Base-by-base conservation (phyloP, 768 basidiomycete genomes). In the Hygrophorus russula region DNA sequence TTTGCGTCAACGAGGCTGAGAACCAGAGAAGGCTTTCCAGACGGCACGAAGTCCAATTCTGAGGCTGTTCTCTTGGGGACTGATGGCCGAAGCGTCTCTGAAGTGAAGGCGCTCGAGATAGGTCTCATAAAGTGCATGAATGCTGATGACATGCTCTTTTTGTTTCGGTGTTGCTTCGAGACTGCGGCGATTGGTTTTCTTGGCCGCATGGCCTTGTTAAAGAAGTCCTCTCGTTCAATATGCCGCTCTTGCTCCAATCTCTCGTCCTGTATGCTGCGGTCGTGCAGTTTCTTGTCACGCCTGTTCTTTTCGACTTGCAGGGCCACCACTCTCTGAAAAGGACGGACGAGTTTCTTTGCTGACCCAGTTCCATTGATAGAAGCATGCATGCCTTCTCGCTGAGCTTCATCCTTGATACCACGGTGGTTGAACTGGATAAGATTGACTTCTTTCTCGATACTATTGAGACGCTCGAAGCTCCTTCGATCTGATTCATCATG, bases 101-200 rank as follows among this genome's bases (percentile, higher is more conserved):
- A 74, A 14, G 78, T 78, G 54, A 90, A 90, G 1, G 88, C 88
- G 47, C 78, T 88, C 12, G 88, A 91, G 41, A 89, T 79, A 1
- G 87, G 88, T n/a, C 87, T 74, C 80, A 89, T 89, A 63, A 89
- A 70, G 52, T 78, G 82, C 62, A 89, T 72, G 59, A 90, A 82
- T 4, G 83, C 81, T 0, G 80, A 68, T 14, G 74, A 88, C 69
- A 88, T 82, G 65, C 84, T 88, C 63, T 87, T 85, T 72, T 89
- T 89, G 61, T 81, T 78, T n/a, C 84, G 72, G 48, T 86, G 83
- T 44, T 82, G 80, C 59, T 87, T 85, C 54, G 76, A 75, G 20
- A 54, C 49, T n/a, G 62, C 65, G 3, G 69, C 57, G 0, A 67
- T 59, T 46, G 70, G 59, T 44, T 70, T 69, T 39, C 67, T 66